phyloP scores from a whole-genome alignment of 768 basidiomycete species.

The Lentinula sp. region DNA sequence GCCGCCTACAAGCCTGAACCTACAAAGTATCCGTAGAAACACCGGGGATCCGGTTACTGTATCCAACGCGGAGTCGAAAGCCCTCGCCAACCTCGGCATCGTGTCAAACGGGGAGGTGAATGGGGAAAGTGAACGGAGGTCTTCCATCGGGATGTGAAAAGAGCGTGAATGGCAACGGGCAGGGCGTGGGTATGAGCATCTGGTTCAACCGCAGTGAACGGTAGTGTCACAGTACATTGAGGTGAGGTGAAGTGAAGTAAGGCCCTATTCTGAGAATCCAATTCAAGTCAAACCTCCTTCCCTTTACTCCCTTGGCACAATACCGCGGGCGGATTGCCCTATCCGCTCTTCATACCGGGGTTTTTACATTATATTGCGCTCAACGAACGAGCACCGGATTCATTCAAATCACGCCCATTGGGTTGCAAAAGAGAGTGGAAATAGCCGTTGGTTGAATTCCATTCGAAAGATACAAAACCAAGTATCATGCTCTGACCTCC shows the following conservation, averaged over 20 bases:
- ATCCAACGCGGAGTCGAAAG: background rate
- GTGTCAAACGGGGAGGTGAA: background rate
- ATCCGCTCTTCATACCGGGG: too few species aligned
- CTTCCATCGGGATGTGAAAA: too few species aligned
- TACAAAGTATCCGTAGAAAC: too few species aligned
- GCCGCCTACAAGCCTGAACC: too few species aligned
- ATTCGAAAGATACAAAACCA: background rate
- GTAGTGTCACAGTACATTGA: background rate
- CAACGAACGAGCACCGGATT: background rate
- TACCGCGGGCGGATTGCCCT: too few species aligned
- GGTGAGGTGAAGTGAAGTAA: background rate
- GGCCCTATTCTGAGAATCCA: background rate
- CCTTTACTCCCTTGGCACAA: too few species aligned
- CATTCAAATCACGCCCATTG: background rate
- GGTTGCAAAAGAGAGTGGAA: background rate
- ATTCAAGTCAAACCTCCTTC: background rate
- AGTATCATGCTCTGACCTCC: background rate
- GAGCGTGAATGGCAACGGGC: too few species aligned
- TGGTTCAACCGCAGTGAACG: background rate
- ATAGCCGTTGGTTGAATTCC: background rate
- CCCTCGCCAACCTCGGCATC: background rate
- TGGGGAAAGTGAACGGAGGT: too few species aligned
- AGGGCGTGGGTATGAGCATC: background rate
- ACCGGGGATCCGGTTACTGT: too few species aligned
- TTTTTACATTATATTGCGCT: too few species aligned